These are phyloP conservation scores for Arabidopsis suecica DNA, from an alignment of 345 rosid species.

Conservation along the genomic window DNA sequence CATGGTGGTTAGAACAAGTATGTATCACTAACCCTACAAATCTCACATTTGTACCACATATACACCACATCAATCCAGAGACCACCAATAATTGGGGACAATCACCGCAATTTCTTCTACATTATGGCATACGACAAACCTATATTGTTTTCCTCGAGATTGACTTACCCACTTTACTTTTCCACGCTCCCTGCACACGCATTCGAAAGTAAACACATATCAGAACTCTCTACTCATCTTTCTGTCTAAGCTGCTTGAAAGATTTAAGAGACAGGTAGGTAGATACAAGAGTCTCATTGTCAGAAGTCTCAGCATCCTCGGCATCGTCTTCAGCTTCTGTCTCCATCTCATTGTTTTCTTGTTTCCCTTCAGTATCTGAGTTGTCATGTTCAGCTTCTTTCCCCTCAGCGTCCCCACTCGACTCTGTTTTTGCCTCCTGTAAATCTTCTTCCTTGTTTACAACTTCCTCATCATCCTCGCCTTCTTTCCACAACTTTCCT, in stretches of 20 bases:
- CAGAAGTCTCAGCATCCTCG: constrained; percentile 67
- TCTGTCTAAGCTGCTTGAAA: neutral
- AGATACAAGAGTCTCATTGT: constrained; percentile 92
- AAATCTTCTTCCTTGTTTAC: constrained; percentile 43
- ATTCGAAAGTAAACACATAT: constrained; percentile 11
- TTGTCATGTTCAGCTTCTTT: constrained; percentile 47
- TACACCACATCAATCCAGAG: constrained; percentile 34
- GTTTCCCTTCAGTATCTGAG: constrained; percentile 54
- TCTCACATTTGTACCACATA: constrained; percentile 46
- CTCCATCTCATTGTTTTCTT: constrained; percentile 45
- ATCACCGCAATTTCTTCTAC: constrained; percentile 34
- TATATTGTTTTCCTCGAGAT: constrained; percentile 52
- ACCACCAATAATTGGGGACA: constrained; percentile 26
- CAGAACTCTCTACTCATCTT: constrained; percentile 21
- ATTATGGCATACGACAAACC: constrained; percentile 34
- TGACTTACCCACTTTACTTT: constrained; percentile 58
- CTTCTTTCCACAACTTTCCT: constrained; percentile 42
- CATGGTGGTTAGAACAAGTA: constrained; percentile 48
- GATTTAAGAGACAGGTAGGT: constrained; percentile 27
- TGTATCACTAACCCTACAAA: constrained; percentile 47
- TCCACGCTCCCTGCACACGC: constrained; percentile 86
- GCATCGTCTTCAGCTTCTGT: constrained; percentile 47
- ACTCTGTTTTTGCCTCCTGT: constrained; percentile 52
- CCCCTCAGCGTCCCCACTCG: constrained; percentile 49
- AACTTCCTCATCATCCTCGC: constrained; percentile 47